These are phyloP conservation scores for Pistacia vera DNA, from an alignment of 345 rosid genomes.

Conservation along the genomic window DNA sequence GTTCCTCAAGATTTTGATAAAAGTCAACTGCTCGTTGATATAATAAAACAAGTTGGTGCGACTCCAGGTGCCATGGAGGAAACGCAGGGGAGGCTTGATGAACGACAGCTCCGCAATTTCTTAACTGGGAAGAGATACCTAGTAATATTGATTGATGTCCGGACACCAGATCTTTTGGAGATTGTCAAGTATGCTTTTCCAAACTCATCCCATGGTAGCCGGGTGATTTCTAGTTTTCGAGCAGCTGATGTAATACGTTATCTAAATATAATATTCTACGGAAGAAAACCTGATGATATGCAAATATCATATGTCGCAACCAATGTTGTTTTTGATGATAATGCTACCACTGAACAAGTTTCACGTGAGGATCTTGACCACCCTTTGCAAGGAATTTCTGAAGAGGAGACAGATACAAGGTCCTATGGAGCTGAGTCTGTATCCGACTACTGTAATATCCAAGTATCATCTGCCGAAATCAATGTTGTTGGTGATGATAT, in stretches of 20 bases:
- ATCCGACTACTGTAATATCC: not conserved
- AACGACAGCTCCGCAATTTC: not conserved
- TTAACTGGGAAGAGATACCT: not conserved
- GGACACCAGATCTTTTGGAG: conserved; percentile 1
- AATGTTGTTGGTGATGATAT: not conserved
- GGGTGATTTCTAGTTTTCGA: not conserved
- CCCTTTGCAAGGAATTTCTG: too few relatives aligned
- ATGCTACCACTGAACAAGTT: not conserved
- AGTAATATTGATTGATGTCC: too few relatives aligned
- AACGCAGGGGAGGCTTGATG: too few relatives aligned
- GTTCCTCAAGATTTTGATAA: not conserved
- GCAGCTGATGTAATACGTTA: not conserved
- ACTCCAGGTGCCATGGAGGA: too few relatives aligned
- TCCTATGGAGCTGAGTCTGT: not conserved
- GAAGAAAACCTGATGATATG: not conserved
- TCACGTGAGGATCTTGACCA: not conserved
- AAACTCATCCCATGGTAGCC: conserved; percentile 8
- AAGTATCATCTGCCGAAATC: not conserved
- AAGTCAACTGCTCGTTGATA: not conserved
- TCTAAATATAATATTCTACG: not conserved
- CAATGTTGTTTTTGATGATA: not conserved
- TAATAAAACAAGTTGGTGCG: too few relatives aligned
- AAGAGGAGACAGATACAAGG: too few relatives aligned
- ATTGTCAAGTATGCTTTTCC: conserved; percentile 2
- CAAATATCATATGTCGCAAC: not conserved